These are phyloP conservation scores for Aphanomyces stellatus DNA, from an alignment of 352 stramenopile genomes.

Conservation along the genomic window DNA sequence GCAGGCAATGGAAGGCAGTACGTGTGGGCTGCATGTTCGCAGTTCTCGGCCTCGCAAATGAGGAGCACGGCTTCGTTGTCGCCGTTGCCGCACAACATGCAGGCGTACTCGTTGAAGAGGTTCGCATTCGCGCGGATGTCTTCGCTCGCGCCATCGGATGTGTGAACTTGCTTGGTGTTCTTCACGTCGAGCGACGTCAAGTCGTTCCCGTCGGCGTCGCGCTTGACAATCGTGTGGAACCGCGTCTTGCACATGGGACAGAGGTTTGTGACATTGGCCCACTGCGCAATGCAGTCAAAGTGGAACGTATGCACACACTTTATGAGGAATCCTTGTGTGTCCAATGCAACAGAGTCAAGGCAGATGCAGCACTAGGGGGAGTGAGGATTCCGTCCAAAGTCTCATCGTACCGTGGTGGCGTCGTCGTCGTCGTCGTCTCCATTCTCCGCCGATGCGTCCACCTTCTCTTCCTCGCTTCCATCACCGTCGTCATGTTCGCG, in stretches of 20 bases:
- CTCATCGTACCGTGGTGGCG: no score
- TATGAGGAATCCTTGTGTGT: constrained; percentile 41
- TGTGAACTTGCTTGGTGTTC: constrained; percentile 58
- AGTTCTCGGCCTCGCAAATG: constrained; percentile 61
- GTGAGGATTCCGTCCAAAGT: no score
- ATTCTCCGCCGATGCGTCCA: not conserved
- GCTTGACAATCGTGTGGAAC: constrained; percentile 46
- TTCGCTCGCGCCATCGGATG: constrained; percentile 54
- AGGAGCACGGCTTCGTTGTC: constrained; percentile 76
- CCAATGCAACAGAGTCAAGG: constrained; percentile 50
- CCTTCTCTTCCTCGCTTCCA: not conserved
- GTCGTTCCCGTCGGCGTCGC: constrained; percentile 30
- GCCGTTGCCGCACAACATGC: constrained; percentile 56
- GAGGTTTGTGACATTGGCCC: constrained; percentile 74
- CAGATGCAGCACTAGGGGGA: constrained; percentile 65
- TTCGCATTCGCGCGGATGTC: constrained; percentile 51
- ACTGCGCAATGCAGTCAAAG: constrained; percentile 74
- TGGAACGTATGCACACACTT: constrained; percentile 77
- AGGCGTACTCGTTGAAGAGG: constrained; percentile 63
- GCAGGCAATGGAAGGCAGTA: constrained; percentile 57
- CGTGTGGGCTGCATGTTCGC: constrained; percentile 54
- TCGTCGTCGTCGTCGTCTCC: constrained; percentile 5
- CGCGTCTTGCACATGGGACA: constrained; percentile 75
- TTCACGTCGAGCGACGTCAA: constrained; percentile 32
- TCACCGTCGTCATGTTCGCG: constrained; percentile 2